Base-by-base conservation (phyloP, 331 rosid genomes). In the Quercus lobata region DNA sequence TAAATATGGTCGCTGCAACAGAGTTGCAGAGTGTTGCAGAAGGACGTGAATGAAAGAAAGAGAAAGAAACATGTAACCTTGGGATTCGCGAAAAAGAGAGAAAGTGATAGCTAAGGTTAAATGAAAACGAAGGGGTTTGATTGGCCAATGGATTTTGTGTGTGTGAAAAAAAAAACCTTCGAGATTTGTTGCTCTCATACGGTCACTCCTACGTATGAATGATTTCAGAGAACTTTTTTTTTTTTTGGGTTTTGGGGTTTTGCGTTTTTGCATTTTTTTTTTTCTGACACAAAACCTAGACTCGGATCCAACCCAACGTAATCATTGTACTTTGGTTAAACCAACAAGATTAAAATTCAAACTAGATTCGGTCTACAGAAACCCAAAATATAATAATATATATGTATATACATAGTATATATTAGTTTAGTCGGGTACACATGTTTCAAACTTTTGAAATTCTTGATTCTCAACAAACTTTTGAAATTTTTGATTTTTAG, bases 71-170 rank as follows among this genome's bases (percentile, higher is more conserved):
- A 41, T 24, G 19, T 11, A 8, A 21, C 69, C 35, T 77, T 16
- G 81, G 76, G 81, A 56, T 78, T 78, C 81, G 30, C 70, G 41
- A 22, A 77, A 66, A 19, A 14, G n/a, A 66, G 10, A 22, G n/a
- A 1, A 18, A 18, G 19, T 3, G 54, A 14, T 49, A 18, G 27
- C 37, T 27, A 62, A 62, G 10, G 52, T 3, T 35, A 7, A 32
- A 66, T 7, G 3, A 9, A 57, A 34, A 19, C 52, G 25, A 55
- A 21, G 44, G 37, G 5, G 55, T 68, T 10, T n/a, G 44, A 68
- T 77, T 77, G 72, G 79, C 3, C 16, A 19, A 76, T 71, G 44
- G 27, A 21, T 18, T 18, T 46, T 68, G 52, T 8, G 12, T 41
- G 46, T 41, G 12, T 2, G 11, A 27, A 27, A 41, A 41, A 15